Evolutionary conservation across 805 yeast genomes (phyloP).

Genomic region (Yarrowia sp.): DNA sequence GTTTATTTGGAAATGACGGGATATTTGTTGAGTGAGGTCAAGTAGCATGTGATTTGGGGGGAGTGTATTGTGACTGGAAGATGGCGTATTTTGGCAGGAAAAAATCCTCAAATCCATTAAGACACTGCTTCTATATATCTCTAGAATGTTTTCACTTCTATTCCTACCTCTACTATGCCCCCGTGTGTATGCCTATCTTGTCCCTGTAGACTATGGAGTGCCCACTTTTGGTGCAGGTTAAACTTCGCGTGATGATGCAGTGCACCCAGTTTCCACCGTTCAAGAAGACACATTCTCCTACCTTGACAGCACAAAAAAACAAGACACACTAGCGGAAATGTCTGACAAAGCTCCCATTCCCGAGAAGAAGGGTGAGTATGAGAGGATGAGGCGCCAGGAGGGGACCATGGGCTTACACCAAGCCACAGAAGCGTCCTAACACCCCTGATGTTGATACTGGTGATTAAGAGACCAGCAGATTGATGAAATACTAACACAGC

Average conservation of each 20-base stretch:
- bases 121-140: too few species aligned
- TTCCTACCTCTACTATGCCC: not conserved
- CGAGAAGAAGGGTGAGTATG: slow-evolving; percentile 40
- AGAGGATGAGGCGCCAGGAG: not conserved
- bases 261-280: not conserved
- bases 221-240: slow-evolving; percentile 4
- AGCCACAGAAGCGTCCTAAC: too few species aligned
- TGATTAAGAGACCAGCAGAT: too few species aligned
- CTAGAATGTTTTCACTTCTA: too few species aligned
- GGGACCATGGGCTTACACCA: not conserved
- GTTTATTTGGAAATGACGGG: too few species aligned
- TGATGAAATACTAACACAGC: slow-evolving; percentile 41
- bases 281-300: not conserved
- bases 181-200: not conserved
- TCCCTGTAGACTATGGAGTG: slow-evolving; percentile 18
- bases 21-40: too few species aligned
- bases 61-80: too few species aligned
- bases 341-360: slow-evolving; percentile 45
- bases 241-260: slow-evolving; percentile 11
- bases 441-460: too few species aligned
- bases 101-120: too few species aligned
- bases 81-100: too few species aligned
- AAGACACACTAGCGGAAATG: slow-evolving; percentile 40
- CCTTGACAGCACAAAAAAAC: not conserved
- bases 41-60: too few species aligned